Percentiles rank a stretch among this genome's conserved stretches.
phyloP scores from a whole-genome alignment of 1,284 basidiomycete genomes.

The Apiotrichum gamsii region DNA sequence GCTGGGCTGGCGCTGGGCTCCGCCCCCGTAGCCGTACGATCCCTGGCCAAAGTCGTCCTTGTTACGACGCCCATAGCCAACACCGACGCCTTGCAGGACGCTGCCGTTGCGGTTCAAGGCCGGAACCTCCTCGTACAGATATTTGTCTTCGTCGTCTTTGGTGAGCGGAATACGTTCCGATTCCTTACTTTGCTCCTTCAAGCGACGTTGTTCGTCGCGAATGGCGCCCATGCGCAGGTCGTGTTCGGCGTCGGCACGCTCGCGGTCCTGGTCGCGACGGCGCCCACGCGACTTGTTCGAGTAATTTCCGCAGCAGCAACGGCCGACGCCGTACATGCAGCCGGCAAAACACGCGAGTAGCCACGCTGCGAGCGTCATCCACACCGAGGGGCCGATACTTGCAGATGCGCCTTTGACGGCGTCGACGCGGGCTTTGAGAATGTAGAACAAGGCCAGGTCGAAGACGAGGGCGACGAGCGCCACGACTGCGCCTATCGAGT shows the following conservation, averaged over 20 bases:
- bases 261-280: constrained; percentile 33
- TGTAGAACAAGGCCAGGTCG: constrained; percentile 76
- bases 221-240: constrained; percentile 36
- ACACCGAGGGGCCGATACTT: constrained; percentile 68
- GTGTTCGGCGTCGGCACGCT: constrained; percentile 12
- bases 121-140: constrained; percentile 27
- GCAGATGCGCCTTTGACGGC: constrained; percentile 61
- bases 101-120: constrained; percentile 19
- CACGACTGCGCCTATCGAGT: constrained; percentile 52
- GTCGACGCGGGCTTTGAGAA: constrained; percentile 71
- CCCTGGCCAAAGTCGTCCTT: too few species aligned
- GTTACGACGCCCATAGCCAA: constrained; percentile 23
- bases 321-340: constrained; percentile 72
- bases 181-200: constrained; percentile 31
- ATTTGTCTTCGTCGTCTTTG: constrained; percentile 34
- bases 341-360: constrained; percentile 73
- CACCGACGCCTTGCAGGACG: constrained; percentile 35
- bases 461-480: constrained; percentile 76
- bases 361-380: constrained; percentile 81
- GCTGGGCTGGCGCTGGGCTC: constrained; percentile 6
- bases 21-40: constrained; percentile 9
- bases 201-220: constrained; percentile 32
- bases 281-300: constrained; percentile 11
- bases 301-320: constrained; percentile 70
- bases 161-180: constrained; percentile 32